Evolutionary conservation across 2,329 filamentous ascomycete genomes (phyloP).

Genomic region (Sporothrix brunneoviolacea): DNA sequence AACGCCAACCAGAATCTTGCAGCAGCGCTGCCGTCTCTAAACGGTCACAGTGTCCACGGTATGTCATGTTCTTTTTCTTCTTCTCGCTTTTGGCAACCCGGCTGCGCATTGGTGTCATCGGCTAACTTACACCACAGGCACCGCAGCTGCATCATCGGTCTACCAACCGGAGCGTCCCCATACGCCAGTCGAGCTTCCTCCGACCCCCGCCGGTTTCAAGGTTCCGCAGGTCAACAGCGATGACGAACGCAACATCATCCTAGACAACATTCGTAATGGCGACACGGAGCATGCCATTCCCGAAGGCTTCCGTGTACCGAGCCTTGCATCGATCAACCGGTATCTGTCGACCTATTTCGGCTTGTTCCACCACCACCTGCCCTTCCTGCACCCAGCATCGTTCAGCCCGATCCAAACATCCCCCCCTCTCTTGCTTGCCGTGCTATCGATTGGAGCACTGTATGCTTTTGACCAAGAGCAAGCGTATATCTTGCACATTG

Average conservation of each 20-base stretch:
- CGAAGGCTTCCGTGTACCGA: slow-evolving; percentile 84
- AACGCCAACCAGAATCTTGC: slow-evolving; percentile 51
- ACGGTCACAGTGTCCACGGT: slow-evolving; percentile 54
- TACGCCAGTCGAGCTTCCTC: slow-evolving; percentile 61
- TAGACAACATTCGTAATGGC: slow-evolving; percentile 76
- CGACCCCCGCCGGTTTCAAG: slow-evolving; percentile 60
- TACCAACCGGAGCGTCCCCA: slow-evolving; percentile 62
- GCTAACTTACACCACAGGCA: slow-evolving; percentile 58
- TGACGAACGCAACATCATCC: slow-evolving; percentile 75
- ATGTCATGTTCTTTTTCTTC: slow-evolving; percentile 40
- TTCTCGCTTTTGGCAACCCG: not conserved
- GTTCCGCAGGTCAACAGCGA: slow-evolving; percentile 78
- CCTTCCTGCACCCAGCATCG: slow-evolving; percentile 88
- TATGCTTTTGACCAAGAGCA: slow-evolving; percentile 97
- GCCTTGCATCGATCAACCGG: slow-evolving; percentile 73
- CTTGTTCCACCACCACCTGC: slow-evolving; percentile 92
- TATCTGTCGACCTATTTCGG: slow-evolving; percentile 96
- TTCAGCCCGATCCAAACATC: slow-evolving; percentile 77
- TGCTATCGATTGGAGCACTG: slow-evolving; percentile 89
- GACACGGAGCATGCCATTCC: slow-evolving; percentile 78
- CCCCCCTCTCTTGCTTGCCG: slow-evolving; percentile 76
- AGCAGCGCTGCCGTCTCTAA: slow-evolving; percentile 61
- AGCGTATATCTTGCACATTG: slow-evolving; percentile 94
- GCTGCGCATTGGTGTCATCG: slow-evolving; percentile 40
- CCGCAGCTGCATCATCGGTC: slow-evolving; percentile 68